phyloP scores from a whole-genome alignment of 1,139 yeast genomes.

The Lodderomyces margitis region DNA sequence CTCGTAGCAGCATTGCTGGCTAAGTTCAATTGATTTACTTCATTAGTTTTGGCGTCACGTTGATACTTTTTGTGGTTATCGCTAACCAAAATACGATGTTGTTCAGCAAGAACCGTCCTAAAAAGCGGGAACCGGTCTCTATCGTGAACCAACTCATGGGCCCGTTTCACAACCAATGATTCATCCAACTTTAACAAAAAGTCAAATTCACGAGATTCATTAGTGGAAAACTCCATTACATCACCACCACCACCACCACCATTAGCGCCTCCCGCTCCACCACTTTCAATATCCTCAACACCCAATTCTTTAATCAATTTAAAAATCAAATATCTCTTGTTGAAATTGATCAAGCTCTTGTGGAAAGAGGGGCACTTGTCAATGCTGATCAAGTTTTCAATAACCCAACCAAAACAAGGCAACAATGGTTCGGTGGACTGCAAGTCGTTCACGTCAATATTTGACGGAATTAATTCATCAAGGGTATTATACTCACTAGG shows the following conservation, averaged over 20 bases:
- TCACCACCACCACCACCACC: slow-evolving; percentile 11
- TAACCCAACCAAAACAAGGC: slow-evolving; percentile 81
- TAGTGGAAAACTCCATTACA: slow-evolving; percentile 19
- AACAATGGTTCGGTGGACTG: slow-evolving; percentile 39
- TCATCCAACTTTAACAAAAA: slow-evolving; percentile 45
- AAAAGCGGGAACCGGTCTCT: slow-evolving; percentile 31
- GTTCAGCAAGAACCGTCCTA: slow-evolving; percentile 32
- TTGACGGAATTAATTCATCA: slow-evolving; percentile 35
- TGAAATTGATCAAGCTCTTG: slow-evolving; percentile 34
- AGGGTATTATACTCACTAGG: slow-evolving; percentile 27
- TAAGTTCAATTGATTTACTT: background rate
- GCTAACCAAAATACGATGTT: slow-evolving; percentile 30
- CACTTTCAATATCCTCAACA: slow-evolving; percentile 32
- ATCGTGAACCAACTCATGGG: slow-evolving; percentile 21
- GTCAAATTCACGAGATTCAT: slow-evolving; percentile 46
- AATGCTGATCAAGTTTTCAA: slow-evolving; percentile 41
- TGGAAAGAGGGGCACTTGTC: slow-evolving; percentile 38
- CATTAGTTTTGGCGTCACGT: slow-evolving; percentile 16
- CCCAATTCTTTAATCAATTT: slow-evolving; percentile 42
- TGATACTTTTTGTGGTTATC: slow-evolving; percentile 37
- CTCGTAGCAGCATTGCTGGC: background rate
- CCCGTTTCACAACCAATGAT: slow-evolving; percentile 27
- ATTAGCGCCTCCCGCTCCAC: too few species aligned
- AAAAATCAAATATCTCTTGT: slow-evolving; percentile 43
- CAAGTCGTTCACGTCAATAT: slow-evolving; percentile 28